Conservation (phyloP, 1,139 yeast species). For the Zhuliangozyma blackwelliae region DNA sequence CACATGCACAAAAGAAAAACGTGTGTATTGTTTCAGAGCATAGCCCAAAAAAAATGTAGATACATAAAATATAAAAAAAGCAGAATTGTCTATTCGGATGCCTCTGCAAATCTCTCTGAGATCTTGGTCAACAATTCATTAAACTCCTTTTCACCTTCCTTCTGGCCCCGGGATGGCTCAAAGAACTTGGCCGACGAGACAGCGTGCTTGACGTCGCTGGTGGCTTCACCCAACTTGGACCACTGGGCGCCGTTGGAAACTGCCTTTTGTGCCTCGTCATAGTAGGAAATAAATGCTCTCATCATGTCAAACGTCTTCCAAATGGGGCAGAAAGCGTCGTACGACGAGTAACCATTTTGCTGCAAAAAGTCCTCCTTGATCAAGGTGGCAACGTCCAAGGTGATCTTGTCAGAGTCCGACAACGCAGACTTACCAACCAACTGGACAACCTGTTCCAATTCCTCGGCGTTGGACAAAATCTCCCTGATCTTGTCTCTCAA, state of each 20-base stretch:
- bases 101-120: slow-evolving; percentile 91
- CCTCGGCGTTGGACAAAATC: slow-evolving; percentile 94
- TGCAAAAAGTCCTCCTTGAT: slow-evolving; percentile 97
- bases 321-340: slow-evolving; percentile 98
- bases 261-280: slow-evolving; percentile 97
- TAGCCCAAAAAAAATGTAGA: background rate
- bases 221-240: slow-evolving; percentile 85
- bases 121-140: slow-evolving; percentile 69
- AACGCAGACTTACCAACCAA: slow-evolving; percentile 97
- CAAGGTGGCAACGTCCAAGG: slow-evolving; percentile 85
- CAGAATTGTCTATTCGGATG: slow-evolving; percentile 60
- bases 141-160: slow-evolving; percentile 70
- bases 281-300: slow-evolving; percentile 86
- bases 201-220: slow-evolving; percentile 85
- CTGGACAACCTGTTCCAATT: slow-evolving; percentile 97
- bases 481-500: slow-evolving; percentile 91
- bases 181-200: slow-evolving; percentile 94
- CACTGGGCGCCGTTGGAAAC: slow-evolving; percentile 91
- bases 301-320: slow-evolving; percentile 99
- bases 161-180: slow-evolving; percentile 91
- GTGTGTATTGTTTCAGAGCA: background rate
- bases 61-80: slow-evolving; percentile 7
- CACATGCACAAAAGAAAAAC: background rate
- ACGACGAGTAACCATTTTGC: slow-evolving; percentile 97
- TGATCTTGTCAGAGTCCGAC: slow-evolving; percentile 93